Conservation (phyloP, 2,329 filamentous ascomycete species). For the Helotiales sp. region DNA sequence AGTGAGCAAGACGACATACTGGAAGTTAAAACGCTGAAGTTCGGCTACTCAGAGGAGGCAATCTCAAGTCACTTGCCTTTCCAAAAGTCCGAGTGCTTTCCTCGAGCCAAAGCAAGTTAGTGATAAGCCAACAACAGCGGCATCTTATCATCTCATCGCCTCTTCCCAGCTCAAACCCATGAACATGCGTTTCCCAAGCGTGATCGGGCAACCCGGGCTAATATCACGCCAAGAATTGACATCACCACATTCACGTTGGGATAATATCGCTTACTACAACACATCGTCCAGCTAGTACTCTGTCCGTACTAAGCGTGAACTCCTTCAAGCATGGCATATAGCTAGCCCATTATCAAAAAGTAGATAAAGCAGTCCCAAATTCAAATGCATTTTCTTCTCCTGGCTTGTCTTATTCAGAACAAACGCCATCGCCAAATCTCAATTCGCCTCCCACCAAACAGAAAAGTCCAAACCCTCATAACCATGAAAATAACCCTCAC, state of each 20-base stretch:
- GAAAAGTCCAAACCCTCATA: neutral
- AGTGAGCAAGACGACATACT: too few relatives aligned
- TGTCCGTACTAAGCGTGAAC: neutral
- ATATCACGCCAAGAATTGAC: neutral
- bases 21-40: too few relatives aligned
- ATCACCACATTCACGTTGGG: neutral
- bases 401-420: too few relatives aligned
- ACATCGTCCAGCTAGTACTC: neutral
- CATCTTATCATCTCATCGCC: too few relatives aligned
- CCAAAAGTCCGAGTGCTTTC: too few relatives aligned
- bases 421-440: neutral
- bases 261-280: neutral
- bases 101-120: too few relatives aligned
- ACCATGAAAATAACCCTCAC: conserved; percentile 62
- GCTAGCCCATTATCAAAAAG: neutral
- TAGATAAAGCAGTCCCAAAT: neutral
- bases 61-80: too few relatives aligned
- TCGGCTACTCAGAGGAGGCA: too few relatives aligned
- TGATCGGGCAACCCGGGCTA: too few relatives aligned
- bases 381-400: neutral
- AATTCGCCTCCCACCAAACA: neutral
- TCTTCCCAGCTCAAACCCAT: too few relatives aligned
- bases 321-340: neutral
- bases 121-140: too few relatives aligned
- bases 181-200: too few relatives aligned